Percentiles rank a stretch among this genome's conserved stretches.
Conservation (phyloP, 2,329 filamentous ascomycete species). For the Fusarium sp. region DNA sequence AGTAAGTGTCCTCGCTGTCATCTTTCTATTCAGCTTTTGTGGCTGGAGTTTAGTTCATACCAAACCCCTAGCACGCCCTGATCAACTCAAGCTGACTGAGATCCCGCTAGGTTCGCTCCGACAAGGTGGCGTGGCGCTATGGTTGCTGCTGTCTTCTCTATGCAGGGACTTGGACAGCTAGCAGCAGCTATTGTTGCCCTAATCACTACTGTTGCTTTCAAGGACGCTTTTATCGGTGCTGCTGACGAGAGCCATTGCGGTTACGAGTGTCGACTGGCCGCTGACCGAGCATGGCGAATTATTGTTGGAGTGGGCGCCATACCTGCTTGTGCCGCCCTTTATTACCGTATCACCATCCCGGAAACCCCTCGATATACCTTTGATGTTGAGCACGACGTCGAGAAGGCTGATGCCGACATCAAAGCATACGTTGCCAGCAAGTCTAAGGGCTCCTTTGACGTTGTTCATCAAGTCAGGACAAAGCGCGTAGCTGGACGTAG, state of each 20-base stretch:
- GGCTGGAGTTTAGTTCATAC: conserved; percentile 8
- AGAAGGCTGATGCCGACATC: conserved; percentile 79
- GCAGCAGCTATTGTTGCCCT: conserved; percentile 75
- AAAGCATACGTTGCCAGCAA: conserved; percentile 65
- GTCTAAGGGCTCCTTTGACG: conserved; percentile 58
- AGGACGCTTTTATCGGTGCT: conserved; percentile 56
- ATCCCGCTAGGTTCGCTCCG: conserved; percentile 71
- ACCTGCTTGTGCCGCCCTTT: conserved; percentile 81
- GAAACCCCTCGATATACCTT: conserved; percentile 88
- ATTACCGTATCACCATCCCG: conserved; percentile 85
- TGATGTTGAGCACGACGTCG: conserved; percentile 78
- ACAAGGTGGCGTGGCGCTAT: conserved; percentile 85
- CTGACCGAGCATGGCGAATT: conserved; percentile 84
- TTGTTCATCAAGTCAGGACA: conserved; percentile 60
- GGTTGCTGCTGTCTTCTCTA: conserved; percentile 85
- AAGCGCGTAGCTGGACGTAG: conserved; percentile 61
- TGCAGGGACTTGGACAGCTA: conserved; percentile 86
- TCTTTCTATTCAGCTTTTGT: conserved; percentile 18
- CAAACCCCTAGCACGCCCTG: neutral
- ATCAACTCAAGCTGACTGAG: conserved; percentile 25
- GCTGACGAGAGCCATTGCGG: conserved; percentile 61
- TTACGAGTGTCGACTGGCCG: conserved; percentile 71
- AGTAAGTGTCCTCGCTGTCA: conserved; percentile 54
- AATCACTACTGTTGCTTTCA: conserved; percentile 73
- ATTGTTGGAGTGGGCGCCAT: conserved; percentile 83